Conservation (phyloP, 1,284 basidiomycete species). For the Malassezia psittaci region DNA sequence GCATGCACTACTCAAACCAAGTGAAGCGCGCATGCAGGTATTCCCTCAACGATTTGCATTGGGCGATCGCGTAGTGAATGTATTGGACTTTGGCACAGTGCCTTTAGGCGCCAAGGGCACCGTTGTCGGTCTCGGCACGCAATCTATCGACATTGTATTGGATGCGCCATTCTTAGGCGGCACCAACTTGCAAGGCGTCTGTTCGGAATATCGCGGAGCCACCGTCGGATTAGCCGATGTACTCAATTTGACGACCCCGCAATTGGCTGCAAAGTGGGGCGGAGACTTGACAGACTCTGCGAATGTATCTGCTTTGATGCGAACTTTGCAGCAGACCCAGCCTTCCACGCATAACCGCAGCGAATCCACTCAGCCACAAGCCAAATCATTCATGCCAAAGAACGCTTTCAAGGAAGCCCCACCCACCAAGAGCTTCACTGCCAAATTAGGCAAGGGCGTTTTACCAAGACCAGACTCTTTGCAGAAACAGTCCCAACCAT, state of each 20-base stretch:
- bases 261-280: conserved; percentile 24
- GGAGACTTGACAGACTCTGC: background rate
- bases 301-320: conserved; percentile 1
- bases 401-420: conserved; percentile 1
- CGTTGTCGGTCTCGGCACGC: conserved; percentile 72
- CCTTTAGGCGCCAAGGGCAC: conserved; percentile 85
- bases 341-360: too few species aligned
- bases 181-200: conserved; percentile 63
- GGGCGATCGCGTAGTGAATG: conserved; percentile 93
- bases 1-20: conserved; percentile 86
- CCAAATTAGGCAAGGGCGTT: background rate
- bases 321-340: conserved; percentile 4
- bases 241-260: conserved; percentile 42
- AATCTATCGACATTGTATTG: conserved; percentile 88
- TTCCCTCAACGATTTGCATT: conserved; percentile 80
- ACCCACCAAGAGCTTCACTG: background rate
- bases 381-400: background rate
- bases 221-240: conserved; percentile 31
- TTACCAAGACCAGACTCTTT: background rate
- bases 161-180: conserved; percentile 92
- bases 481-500: background rate
- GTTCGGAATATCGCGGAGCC: conserved; percentile 25
- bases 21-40: conserved; percentile 76
- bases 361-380: background rate
- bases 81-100: conserved; percentile 81